Evolutionary conservation across 2,329 filamentous ascomycete species (phyloP), one percentile per base, ranked within the genome.

Genomic region (Sarocladiaceae sp.): DNA sequence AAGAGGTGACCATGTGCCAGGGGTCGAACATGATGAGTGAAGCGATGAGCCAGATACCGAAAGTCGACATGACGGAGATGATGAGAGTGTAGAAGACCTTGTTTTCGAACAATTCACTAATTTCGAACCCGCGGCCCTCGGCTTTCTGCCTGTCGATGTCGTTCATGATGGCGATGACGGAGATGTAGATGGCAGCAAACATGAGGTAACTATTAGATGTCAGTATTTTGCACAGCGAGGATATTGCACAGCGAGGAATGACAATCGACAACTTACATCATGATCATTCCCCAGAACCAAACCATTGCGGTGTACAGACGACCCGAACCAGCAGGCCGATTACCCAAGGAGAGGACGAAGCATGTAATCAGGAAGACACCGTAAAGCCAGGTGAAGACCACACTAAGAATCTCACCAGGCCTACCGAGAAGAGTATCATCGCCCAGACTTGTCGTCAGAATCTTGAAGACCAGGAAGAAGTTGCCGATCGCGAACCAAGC

Each of bases 401-500:
- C 85, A 52, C 91, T 88, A 2, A 99, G 77, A 54, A 96, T 84
- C 35, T 82, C 82, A 51, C 94, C 94, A 10, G 83, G 83, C 4
- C 80, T 84, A 47, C 91, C 90, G 2, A 97, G 79, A 23, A 97
- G 78, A 28, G 79, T 69, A 0, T 72, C 61, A 23, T 81, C 78
- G 42, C 90, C 87, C 58, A 99, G 76, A 62, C 92, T 96, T 11
- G 84, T 87, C 1, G 93, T 97, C 58, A 99, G 76, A 66, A 99
- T 97, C 69, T 92, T 92, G 77, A 99, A 99, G 60, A 99, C 93
- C 64, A 99, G 75, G 80, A 97, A 99, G 80, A 99, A 99, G 74
- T 99, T 99, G 65, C 94, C 88, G 64, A 97, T 94, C 62, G 88
- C 90, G 66, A 99, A 97, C 94, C 94, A 99, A 51, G 94, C 92